phyloP scores from a whole-genome alignment of 441 rosid genomes.

The Gossypium davidsonii region DNA sequence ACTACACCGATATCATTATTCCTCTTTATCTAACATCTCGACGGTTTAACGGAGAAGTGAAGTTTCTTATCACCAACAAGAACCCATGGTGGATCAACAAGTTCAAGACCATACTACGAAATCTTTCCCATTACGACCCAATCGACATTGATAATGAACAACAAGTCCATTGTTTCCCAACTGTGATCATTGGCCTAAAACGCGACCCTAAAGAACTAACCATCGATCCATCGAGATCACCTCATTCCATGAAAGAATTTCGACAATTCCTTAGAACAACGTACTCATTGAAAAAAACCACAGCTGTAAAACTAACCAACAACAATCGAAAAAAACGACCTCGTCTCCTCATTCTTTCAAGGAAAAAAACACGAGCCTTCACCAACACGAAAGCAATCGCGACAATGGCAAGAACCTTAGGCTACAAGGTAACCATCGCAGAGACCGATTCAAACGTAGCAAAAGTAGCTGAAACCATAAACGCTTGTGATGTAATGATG shows the following conservation, averaged over 20 bases:
- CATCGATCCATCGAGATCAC: conserved; percentile 44
- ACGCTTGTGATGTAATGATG: conserved; percentile 63
- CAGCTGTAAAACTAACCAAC: conserved; percentile 21
- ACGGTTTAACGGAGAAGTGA: conserved; percentile 45
- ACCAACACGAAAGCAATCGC: conserved; percentile 38
- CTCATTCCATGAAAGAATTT: conserved; percentile 52
- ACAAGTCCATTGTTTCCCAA: conserved; percentile 46
- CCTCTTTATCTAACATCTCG: conserved; percentile 58
- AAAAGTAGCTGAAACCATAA: conserved; percentile 38
- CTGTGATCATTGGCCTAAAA: conserved; percentile 48
- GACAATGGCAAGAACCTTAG: conserved; percentile 31
- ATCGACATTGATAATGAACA: conserved; percentile 45
- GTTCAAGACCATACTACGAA: conserved; percentile 33
- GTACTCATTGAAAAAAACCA: conserved; percentile 35
- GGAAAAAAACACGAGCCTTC: conserved; percentile 49
- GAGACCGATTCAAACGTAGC: conserved; percentile 44
- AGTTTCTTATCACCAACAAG: conserved; percentile 47
- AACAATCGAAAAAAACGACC: conserved; percentile 25
- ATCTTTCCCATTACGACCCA: conserved; percentile 40
- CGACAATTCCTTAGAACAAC: conserved; percentile 41
- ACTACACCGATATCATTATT: conserved; percentile 60
- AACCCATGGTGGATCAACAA: conserved; percentile 38
- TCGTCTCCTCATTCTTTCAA: conserved; percentile 45
- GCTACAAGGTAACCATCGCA: conserved; percentile 41
- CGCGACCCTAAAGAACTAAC: conserved; percentile 43